phyloP scores from a whole-genome alignment of 768 basidiomycete genomes.

The Austroboletus eburneus region DNA sequence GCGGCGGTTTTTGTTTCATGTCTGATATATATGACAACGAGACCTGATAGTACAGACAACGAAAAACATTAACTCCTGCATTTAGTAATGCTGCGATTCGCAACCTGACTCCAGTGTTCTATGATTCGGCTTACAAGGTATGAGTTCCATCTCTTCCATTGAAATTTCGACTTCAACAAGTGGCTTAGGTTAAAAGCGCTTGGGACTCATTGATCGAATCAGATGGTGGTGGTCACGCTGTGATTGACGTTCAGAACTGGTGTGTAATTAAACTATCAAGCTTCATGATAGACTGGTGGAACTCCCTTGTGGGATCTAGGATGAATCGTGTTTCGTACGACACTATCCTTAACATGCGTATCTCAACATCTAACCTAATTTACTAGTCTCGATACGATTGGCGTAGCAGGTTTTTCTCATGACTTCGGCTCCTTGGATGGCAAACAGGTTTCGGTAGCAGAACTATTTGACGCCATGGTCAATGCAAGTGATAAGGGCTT shows the following conservation, averaged over 20 bases:
- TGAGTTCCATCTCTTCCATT: slow-evolving; percentile 3
- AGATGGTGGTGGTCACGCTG: slow-evolving; percentile 17
- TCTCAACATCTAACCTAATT: neutral
- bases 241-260: slow-evolving; percentile 50
- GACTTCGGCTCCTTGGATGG: slow-evolving; percentile 29
- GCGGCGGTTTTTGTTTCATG: neutral
- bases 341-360: neutral
- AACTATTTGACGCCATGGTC: neutral
- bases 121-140: slow-evolving; percentile 41
- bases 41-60: slow-evolving; percentile 24
- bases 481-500: neutral
- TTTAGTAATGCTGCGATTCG: slow-evolving; percentile 41
- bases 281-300: neutral
- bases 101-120: slow-evolving; percentile 35
- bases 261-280: slow-evolving; percentile 9
- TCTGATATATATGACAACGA: slow-evolving; percentile 19
- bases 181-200: slow-evolving; percentile 23
- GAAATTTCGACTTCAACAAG: neutral
- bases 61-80: slow-evolving; percentile 38
- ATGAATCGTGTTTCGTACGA: slow-evolving; percentile 45
- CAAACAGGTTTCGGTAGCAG: neutral
- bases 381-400: slow-evolving; percentile 41
- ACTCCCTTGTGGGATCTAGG: slow-evolving; percentile 15
- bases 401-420: slow-evolving; percentile 43
- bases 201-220: slow-evolving; percentile 31